Percentiles rank a stretch among this genome's conserved stretches.
phyloP scores from a whole-genome alignment of 768 basidiomycete species.

The Suillus spraguei region DNA sequence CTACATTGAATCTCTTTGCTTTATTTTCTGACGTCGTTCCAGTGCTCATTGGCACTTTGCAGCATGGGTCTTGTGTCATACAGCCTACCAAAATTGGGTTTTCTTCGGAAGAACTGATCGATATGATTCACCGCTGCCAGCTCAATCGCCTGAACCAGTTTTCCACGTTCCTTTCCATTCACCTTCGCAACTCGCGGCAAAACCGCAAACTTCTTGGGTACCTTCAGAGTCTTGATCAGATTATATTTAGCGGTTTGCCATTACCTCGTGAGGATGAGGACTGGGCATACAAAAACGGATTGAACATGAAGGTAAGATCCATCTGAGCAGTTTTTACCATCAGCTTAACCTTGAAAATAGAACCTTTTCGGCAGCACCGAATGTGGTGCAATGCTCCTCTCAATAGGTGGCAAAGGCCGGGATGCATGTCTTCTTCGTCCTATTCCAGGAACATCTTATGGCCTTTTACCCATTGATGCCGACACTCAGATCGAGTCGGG shows the following conservation, averaged over 20 bases:
- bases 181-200: constrained; percentile 60
- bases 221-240: constrained; percentile 59
- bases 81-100: constrained; percentile 70
- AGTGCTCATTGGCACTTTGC: constrained; percentile 75
- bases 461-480: constrained; percentile 60
- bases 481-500: constrained; percentile 38
- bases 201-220: constrained; percentile 63
- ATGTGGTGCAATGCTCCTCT: constrained; percentile 71
- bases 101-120: constrained; percentile 66
- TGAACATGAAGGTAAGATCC: constrained; percentile 57
- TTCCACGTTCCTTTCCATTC: constrained; percentile 63
- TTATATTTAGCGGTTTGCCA: constrained; percentile 66
- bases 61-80: constrained; percentile 72
- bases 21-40: constrained; percentile 25
- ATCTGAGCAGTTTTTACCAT: constrained; percentile 13
- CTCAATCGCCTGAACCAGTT: constrained; percentile 81
- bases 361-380: constrained; percentile 86
- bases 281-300: constrained; percentile 65
- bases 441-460: constrained; percentile 65
- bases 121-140: constrained; percentile 68
- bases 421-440: constrained; percentile 56
- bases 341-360: constrained; percentile 33
- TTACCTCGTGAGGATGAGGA: constrained; percentile 69
- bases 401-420: constrained; percentile 53
- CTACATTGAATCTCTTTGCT: constrained; percentile 19